phyloP scores from a whole-genome alignment of 1,139 yeast genomes.

The Suhomyces wounanorum region DNA sequence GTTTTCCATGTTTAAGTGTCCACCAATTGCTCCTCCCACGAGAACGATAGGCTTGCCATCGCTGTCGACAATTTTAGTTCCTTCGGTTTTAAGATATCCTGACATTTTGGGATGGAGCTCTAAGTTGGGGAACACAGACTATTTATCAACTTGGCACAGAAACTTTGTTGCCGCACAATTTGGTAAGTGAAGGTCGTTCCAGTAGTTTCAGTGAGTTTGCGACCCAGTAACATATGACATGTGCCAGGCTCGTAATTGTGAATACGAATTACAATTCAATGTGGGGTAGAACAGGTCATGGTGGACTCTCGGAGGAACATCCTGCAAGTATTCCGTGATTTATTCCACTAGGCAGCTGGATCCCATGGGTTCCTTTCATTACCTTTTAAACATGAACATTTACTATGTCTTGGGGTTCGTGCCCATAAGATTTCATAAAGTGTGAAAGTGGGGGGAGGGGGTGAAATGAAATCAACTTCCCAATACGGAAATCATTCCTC shows the following conservation, averaged over 20 bases:
- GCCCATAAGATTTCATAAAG: too few species aligned
- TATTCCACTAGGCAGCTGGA: too few species aligned
- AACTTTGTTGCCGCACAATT: not conserved
- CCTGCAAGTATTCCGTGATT: too few species aligned
- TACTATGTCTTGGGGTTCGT: too few species aligned
- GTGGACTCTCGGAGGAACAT: too few species aligned
- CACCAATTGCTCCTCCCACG: conserved; percentile 46
- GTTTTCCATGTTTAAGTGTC: conserved; percentile 52
- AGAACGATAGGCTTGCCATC: conserved; percentile 36
- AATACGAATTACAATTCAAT: not conserved
- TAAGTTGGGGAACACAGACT: not conserved
- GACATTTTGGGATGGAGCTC: conserved; percentile 4
- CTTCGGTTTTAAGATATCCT: conserved; percentile 28
- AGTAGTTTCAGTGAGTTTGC: not conserved
- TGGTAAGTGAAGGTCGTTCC: not conserved
- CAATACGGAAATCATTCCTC: too few species aligned
- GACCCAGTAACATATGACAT: not conserved
- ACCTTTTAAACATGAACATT: too few species aligned
- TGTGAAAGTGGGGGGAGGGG: too few species aligned
- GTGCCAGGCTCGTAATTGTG: not conserved
- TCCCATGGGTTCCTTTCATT: too few species aligned
- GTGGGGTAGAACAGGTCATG: not conserved
- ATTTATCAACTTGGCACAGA: not conserved
- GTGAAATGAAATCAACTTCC: too few species aligned
- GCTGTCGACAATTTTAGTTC: conserved; percentile 43